Base-by-base conservation (phyloP, 164 flowering plant species). In the Houttuynia cordata region DNA sequence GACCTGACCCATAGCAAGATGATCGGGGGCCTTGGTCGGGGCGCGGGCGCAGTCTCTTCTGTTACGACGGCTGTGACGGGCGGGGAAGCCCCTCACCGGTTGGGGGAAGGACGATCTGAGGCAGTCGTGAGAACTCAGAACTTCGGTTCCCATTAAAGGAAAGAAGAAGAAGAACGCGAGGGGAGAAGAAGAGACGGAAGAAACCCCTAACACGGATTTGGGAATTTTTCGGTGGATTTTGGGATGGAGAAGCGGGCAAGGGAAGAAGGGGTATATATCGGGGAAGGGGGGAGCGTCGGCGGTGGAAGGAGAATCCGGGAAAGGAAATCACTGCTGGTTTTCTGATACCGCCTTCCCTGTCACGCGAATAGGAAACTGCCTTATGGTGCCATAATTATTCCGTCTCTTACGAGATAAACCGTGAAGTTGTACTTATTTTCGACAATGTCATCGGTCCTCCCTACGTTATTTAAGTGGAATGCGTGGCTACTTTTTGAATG, bases 1-100 rank as follows among this genome's bases (percentile, higher is more conserved):
- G 24, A 81, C 79, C 57, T 71, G 74, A 1, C 85, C 79, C 64
- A 70, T 62, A 7, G 63, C 71, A 10, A 71, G 60, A 30, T 30
- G 37, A 40, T 62, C 65, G 8, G 47, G 47, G n/a, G 58, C 37
- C 3, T 57, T 57, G 10, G 4, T 39, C 21, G 60, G 18, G 5
- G 45, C 40, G 12, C 40, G 40, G 13, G 2, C 60, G 12, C 30
- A 6, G 22, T 34, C 41, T 18, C 7, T 37, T 34, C 40, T 34
- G 20, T 20, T 18, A 0, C 60, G 41, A 0, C 45, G 60, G 23
- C 60, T 9, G 41, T 12, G 23, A 4, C 60, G 45, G 22, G 47
- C 41, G 47, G 60, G 60, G 13, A 12, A 12, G 13, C 17, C 17
- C 23, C 60, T 10, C 45, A 20, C 21, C 6, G 10, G 20, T 21